Evolutionary conservation across 106 monocot genomes (phyloP), one percentile per base, ranked within the genome.

Genomic region (Dendrobium chrysotoxum): DNA sequence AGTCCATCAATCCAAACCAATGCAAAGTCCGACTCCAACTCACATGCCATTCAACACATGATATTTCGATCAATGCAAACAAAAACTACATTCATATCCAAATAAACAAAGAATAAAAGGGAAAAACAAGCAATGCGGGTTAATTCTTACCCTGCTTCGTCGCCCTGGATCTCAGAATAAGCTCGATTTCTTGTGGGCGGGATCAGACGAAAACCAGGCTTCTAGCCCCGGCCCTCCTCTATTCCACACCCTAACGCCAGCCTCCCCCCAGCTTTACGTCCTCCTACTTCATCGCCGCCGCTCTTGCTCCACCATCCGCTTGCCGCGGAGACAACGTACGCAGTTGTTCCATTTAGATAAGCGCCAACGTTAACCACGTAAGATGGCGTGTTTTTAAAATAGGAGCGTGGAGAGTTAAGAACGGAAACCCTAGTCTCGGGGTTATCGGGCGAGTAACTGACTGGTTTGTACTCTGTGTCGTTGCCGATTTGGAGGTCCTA

Each of bases 261-360:
- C 74, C 40, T 74, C 41, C 74, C 0, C 39, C 28, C 74, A 40
- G 74, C 74, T 74, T 74, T 74, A 74, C 21, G 7, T 74, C 74
- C 18, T 21, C 74, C 74, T 41, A 42, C 20, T 42, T 3, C 40
- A 5, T 40, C 74, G 41, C 74, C 74, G n/a, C 40, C 41, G 41
- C 40, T 74, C 74, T 21, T 21, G 39, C 74, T 74, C 21, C 39
- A 11, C 40, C 74, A 20, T 74, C 74, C 74, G 74, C 28, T 74
- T 42, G 1, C 41, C 40, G 74, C 74, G 74, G 41, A 74, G n/a
- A 74, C 20, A 74, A 74, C 74, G 74, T 5, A 74, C 40, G 41
- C 7, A 4, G 41, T 41, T 74, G 41, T 10, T 64, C 4, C 3
- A 64, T 64, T n/a, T 20, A 64, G 64, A 64, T 7, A 23, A 26